A percentile compares a stretch with the other conserved stretches of the same genome.
These are phyloP conservation scores for Mariannaea sp. DNA, from an alignment of 2,329 filamentous ascomycete genomes.

Conservation along the genomic window DNA sequence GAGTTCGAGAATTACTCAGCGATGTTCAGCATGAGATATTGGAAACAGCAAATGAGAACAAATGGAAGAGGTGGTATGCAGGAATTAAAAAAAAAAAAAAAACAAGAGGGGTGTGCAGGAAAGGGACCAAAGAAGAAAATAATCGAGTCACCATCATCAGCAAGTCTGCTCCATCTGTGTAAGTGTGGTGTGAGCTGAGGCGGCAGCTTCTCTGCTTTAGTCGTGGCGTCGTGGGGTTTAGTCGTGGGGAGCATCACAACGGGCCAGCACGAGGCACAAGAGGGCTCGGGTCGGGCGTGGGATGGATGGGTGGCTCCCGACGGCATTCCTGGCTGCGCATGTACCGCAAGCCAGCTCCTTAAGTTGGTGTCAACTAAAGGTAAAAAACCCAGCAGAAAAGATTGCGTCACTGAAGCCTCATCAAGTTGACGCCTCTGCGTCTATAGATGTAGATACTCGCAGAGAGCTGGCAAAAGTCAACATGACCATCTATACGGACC, in stretches of 20 bases:
- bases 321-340: too few relatives aligned
- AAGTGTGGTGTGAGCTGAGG: conserved; percentile 31
- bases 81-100: background rate
- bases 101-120: conserved; percentile 7
- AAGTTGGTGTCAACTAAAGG: conserved; percentile 17
- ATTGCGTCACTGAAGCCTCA: conserved; percentile 33
- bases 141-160: conserved; percentile 11
- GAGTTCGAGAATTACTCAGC: conserved; percentile 45
- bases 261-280: background rate
- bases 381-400: conserved; percentile 22
- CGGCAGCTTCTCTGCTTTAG: conserved; percentile 21
- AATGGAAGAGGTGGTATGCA: conserved; percentile 20
- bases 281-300: conserved; percentile 25
- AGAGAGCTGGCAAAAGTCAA: conserved; percentile 3
- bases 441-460: conserved; percentile 6
- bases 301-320: conserved; percentile 14
- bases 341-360: conserved; percentile 8
- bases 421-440: conserved; percentile 13
- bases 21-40: conserved; percentile 22
- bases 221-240: conserved; percentile 29
- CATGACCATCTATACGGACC: background rate
- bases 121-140: background rate
- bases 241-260: conserved; percentile 27
- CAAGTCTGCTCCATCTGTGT: conserved; percentile 6
- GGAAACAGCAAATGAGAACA: conserved; percentile 28